Percentiles rank a stretch among this genome's conserved stretches.
Evolutionary conservation across 495 filamentous ascomycete species (phyloP).

Genomic region (Aspergillus sclerotiicarbonarius): DNA sequence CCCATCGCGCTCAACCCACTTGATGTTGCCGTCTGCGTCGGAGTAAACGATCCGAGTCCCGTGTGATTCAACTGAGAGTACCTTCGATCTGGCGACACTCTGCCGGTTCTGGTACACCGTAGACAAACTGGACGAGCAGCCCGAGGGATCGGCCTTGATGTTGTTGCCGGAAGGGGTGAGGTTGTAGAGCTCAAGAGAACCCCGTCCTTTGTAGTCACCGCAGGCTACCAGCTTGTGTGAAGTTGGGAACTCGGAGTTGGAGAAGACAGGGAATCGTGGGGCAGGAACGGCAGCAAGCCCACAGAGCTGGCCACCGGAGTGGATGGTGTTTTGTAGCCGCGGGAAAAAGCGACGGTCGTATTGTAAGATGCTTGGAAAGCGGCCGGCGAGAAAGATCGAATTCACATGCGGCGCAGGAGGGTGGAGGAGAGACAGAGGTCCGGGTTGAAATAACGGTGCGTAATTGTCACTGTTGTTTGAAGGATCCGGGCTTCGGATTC

Average conservation of each 20-base stretch:
- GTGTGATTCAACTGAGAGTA: conserved; percentile 81
- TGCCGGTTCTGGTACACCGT: conserved; percentile 70
- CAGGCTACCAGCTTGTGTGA: conserved; percentile 72
- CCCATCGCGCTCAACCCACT: conserved; percentile 90
- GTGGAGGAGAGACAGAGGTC: conserved; percentile 80
- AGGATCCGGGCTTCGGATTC: conserved; percentile 43
- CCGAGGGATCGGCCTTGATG: conserved; percentile 22
- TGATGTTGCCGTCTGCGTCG: conserved; percentile 79
- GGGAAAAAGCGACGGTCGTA: conserved; percentile 90
- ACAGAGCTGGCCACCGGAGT: conserved; percentile 80
- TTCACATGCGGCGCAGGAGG: conserved; percentile 55
- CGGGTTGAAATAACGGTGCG: conserved; percentile 75
- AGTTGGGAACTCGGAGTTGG: conserved; percentile 48
- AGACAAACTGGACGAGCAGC: conserved; percentile 33
- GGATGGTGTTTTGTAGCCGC: conserved; percentile 68
- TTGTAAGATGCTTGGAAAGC: conserved; percentile 85
- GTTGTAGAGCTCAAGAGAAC: conserved; percentile 85
- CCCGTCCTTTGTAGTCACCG: conserved; percentile 93
- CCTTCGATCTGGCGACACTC: conserved; percentile 73
- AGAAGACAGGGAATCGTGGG: conserved; percentile 50
- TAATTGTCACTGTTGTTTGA: conserved; percentile 49
- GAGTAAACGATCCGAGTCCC: conserved; percentile 82
- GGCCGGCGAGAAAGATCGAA: conserved; percentile 64
- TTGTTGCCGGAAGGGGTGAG: conserved; percentile 40
- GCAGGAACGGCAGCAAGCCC: conserved; percentile 72